Conservation (phyloP, 2,329 filamentous ascomycete genomes). For the Cordyceps fumosorosea region DNA sequence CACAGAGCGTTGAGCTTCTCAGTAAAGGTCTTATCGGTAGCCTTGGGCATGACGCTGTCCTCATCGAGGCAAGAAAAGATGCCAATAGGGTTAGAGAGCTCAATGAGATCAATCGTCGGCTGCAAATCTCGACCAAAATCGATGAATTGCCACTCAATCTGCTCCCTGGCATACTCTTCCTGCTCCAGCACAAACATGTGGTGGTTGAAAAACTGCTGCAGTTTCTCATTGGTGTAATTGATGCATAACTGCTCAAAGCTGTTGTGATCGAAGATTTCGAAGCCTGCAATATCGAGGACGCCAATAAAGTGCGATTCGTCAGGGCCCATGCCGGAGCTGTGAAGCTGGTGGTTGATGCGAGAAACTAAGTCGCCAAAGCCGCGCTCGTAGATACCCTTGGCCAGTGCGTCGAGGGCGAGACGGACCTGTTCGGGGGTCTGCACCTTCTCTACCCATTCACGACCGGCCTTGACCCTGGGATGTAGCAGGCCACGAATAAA, state of each 20-base stretch:
- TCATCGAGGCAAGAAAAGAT: slow-evolving; percentile 98
- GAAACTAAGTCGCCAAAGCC: slow-evolving; percentile 88
- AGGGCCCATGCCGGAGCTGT: slow-evolving; percentile 72
- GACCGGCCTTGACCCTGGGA: slow-evolving; percentile 87
- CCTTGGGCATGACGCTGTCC: slow-evolving; percentile 98
- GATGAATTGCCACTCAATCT: slow-evolving; percentile 99
- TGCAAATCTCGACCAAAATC: slow-evolving; percentile 97
- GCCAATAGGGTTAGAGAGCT: slow-evolving; percentile 92
- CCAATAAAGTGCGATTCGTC: slow-evolving; percentile 96
- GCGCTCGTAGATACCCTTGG: slow-evolving; percentile 97
- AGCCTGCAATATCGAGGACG: slow-evolving; percentile 96
- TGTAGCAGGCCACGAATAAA: slow-evolving; percentile 87
- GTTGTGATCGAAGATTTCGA: slow-evolving; percentile 97
- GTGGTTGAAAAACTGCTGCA: slow-evolving; percentile 99
- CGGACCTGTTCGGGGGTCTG: slow-evolving; percentile 96
- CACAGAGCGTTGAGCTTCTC: slow-evolving; percentile 96
- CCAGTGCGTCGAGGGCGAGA: slow-evolving; percentile 79
- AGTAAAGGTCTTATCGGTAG: slow-evolving; percentile 92
- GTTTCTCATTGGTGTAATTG: slow-evolving; percentile 99
- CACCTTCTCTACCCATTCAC: slow-evolving; percentile 98
- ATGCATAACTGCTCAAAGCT: slow-evolving; percentile 99
- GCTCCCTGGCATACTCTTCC: slow-evolving; percentile 93
- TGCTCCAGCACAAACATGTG: slow-evolving; percentile 99
- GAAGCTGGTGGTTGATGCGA: slow-evolving; percentile 86
- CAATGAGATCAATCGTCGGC: slow-evolving; percentile 95